Evolutionary conservation across 2,329 filamentous ascomycete species (phyloP).

Genomic region (Fusarium gaditjirri): DNA sequence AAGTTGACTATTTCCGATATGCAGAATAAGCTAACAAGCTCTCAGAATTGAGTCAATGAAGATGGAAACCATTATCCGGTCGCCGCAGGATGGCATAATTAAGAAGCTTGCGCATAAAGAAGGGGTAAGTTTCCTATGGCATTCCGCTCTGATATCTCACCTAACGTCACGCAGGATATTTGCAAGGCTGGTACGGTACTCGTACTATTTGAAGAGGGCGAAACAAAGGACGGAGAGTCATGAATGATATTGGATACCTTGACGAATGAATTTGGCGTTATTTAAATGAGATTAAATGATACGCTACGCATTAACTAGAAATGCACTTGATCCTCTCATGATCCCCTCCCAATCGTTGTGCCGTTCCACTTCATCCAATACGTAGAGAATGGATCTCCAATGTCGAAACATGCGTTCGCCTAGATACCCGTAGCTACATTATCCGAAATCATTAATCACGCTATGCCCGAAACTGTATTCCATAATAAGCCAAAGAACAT

Average conservation of each 20-base stretch:
- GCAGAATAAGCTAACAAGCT: constrained; percentile 42
- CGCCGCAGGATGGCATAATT: constrained; percentile 76
- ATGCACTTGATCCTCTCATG: constrained; percentile 6
- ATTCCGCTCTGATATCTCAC: background rate
- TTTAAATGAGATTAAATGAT: constrained; percentile 26
- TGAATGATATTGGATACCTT: constrained; percentile 23
- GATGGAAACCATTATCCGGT: constrained; percentile 87
- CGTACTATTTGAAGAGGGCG: constrained; percentile 74
- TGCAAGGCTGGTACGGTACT: constrained; percentile 81
- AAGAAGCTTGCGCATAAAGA: constrained; percentile 79
- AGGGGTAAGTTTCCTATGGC: constrained; percentile 66
- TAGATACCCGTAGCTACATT: constrained; percentile 22
- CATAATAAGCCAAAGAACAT: constrained; percentile 8
- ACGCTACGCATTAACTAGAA: constrained; percentile 15
- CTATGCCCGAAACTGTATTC: background rate
- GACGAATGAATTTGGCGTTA: constrained; percentile 24
- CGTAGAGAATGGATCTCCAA: constrained; percentile 2
- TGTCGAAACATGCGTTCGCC: background rate
- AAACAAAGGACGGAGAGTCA: constrained; percentile 44
- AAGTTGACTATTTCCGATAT: constrained; percentile 50
- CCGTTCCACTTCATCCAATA: background rate
- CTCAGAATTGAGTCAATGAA: constrained; percentile 85
- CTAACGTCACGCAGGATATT: constrained; percentile 67
- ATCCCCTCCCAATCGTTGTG: background rate
- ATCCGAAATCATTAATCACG: background rate